Base-by-base conservation (phyloP, 2,329 filamentous ascomycete species). In the Xylariaceae sp. region DNA sequence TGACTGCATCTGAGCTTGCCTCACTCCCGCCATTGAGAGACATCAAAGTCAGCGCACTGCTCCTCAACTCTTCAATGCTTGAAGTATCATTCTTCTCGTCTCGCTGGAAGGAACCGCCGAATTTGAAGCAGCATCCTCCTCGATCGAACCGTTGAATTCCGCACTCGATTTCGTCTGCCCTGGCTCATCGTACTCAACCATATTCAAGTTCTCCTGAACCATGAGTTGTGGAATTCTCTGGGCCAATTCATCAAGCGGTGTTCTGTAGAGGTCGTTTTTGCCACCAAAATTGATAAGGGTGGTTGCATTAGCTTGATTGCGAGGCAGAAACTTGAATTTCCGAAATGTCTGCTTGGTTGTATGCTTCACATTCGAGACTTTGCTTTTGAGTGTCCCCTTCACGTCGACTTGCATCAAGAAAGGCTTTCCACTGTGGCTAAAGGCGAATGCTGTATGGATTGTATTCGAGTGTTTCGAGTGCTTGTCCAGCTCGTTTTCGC, bases 161-260 rank as follows among this genome's bases (percentile, higher is more conserved):
- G 22, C 22, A 27, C 4, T 27, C 7, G 22, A 27, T 27, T 27
- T 7, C 7, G 22, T 5, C 22, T 27, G 22, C 4, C 22, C 4
- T 7, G 22, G 7, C 7, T 27, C 22, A 27, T 27, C 22, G 22
- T 27, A 27, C 22, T 35, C n/a, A 35, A 15, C n/a, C 27, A 12
- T 11, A 14, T 5, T 18, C 15, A 5, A n/a, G 15, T 44, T 44
- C 17, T 15, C 42, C 63, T 74, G 54, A 75, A 75, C 19, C 42
- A 44, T 35, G 9, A 35, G 12, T 6, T 10, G 5, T n/a, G 31
- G n/a, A 12, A 44, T 35, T 11, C 3, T 35, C 11, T 35, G 1
- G 7, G 17, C 42, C 12, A 36, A 11, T 33, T 44, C 42, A 15
- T 39, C 56, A 56, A 44, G 58, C 51, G 12, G 53, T 55, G 33